Evolutionary conservation across 1,284 basidiomycete genomes (phyloP), one percentile per base, ranked within the genome.

Genomic region (Ganoderma sinense): DNA sequence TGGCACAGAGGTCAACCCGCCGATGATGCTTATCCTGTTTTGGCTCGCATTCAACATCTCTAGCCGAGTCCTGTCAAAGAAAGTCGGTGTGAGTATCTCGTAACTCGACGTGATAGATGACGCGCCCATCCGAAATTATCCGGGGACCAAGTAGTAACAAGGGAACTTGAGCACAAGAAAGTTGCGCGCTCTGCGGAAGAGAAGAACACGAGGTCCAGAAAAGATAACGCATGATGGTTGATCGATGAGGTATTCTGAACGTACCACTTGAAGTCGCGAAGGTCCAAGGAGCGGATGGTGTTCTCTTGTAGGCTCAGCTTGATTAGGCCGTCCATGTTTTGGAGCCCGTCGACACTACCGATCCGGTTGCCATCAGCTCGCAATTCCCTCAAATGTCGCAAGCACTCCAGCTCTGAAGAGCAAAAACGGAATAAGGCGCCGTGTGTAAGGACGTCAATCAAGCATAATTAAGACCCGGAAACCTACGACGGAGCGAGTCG

Each of bases 351-450:
- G n/a, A 97, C 78, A 78, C 87, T 90, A 20, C 80, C 83, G 75
- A 99, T 93, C 76, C 84, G 85, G 82, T 98, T 99, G 69, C 89
- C 86, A 79, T 99, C 96, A 23, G 94, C 94, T 67, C 91, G 92
- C 63, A 99, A 88, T 79, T 99, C 96, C 60, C 95, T 90, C 66
- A 99, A 85, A 79, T 96, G 95, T 71, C 88, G 87, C 66, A 98
- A 86, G 79, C 93, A 94, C 71, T 89, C 86, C n/a, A 98, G 84
- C 78, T 97, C 95, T 96, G 74, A 26, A 68, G 26, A 60, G 69
- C 74, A 33, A 45, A 69, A 69, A 65, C 55, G 62, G 62, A 71
- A 64, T 59, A 29, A 36, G 56, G 56, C 33, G 13, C 36, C 20
- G 20, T 59, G 36, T 20, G 33, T 63, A 55, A 68, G 36, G 26